Base-by-base conservation (phyloP, 1,284 basidiomycete species). In the Malassezia caprae region DNA sequence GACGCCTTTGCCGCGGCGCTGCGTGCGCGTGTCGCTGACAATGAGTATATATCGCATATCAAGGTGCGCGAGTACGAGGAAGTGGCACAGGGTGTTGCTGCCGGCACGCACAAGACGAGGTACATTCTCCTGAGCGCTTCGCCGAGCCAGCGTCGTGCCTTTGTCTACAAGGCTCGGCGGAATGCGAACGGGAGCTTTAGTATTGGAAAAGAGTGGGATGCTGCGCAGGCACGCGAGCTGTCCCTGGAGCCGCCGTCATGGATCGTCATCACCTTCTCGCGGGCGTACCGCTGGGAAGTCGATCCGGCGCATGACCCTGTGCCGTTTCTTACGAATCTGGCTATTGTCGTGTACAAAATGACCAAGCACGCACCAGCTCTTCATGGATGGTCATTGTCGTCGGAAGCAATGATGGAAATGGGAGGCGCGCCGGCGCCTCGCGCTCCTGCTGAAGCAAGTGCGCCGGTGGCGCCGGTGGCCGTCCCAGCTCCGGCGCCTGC, bases 101-200 rank as follows among this genome's bases (percentile, higher is more conserved):
- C 4, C 1, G n/a, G 27, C 44, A 12, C 56, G n/a, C 59, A 60
- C 32, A 74, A 74, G 54, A 68, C 67, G 6, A 45, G 72, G 11
- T 74, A 73, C 47, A 62, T 74, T 43, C 67, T 74, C 26, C 35
- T 73, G 6, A 66, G 66, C 1, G 64, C 64, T 2, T 59, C 66
- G 39, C 59, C 61, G 27, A 68, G 68, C 26, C 62, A 56, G 3
- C 65, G 64, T 12, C 53, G 52, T 23, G 70, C 71, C 21, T 66
- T 63, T 35, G 61, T 75, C 52, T 75, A 98, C 80, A 98, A 99
- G 76, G 90, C 90, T 7, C 96, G 96, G 76, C 77, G 89, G 57
- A 98, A 99, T 75, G 84, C 85, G 34, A 98, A 96, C 70, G 87
- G 88, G 34, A 84, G 87, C 0, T 98, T 94, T 77, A 96, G 90